These are phyloP conservation scores for Cadophora malorum DNA, from an alignment of 2,329 filamentous ascomycete genomes.

Conservation along the genomic window DNA sequence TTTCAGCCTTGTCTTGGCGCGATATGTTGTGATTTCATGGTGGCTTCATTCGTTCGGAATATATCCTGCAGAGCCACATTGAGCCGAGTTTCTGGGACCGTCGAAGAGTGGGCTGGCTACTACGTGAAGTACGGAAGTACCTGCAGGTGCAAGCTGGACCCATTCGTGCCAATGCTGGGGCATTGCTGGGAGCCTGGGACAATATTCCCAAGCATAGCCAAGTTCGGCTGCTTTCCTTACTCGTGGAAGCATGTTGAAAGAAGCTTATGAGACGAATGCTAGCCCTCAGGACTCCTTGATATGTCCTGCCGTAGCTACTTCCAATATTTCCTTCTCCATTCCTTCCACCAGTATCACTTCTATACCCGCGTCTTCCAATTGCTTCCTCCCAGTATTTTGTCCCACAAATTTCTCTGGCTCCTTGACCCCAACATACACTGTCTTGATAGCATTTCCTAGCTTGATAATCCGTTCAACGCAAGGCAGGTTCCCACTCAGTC, in stretches of 20 bases:
- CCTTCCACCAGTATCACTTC: constrained; percentile 75
- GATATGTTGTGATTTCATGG: neutral
- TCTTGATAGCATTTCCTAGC: constrained; percentile 62
- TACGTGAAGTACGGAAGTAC: constrained; percentile 4
- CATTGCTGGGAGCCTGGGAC: too few relatives aligned
- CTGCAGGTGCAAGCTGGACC: neutral
- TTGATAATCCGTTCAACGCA: constrained; percentile 82
- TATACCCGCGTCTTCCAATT: constrained; percentile 75
- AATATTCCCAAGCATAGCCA: neutral
- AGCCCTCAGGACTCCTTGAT: constrained; percentile 20
- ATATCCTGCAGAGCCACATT: neutral
- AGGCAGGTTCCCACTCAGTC: constrained; percentile 75
- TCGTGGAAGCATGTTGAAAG: too few relatives aligned
- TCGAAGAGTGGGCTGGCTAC: neutral
- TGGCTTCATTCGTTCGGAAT: neutral
- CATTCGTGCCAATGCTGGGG: neutral
- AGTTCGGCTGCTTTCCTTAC: neutral
- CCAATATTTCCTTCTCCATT: constrained; percentile 80
- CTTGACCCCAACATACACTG: constrained; percentile 84
- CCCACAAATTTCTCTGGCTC: constrained; percentile 92
- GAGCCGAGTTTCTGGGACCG: neutral
- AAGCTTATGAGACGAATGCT: neutral
- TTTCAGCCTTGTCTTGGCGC: constrained; percentile 8
- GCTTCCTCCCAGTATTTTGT: constrained; percentile 75
- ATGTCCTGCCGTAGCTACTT: constrained; percentile 85